Conservation (phyloP, 2,329 filamentous ascomycete genomes). For the Aspergillus pseudoviridinutans region DNA sequence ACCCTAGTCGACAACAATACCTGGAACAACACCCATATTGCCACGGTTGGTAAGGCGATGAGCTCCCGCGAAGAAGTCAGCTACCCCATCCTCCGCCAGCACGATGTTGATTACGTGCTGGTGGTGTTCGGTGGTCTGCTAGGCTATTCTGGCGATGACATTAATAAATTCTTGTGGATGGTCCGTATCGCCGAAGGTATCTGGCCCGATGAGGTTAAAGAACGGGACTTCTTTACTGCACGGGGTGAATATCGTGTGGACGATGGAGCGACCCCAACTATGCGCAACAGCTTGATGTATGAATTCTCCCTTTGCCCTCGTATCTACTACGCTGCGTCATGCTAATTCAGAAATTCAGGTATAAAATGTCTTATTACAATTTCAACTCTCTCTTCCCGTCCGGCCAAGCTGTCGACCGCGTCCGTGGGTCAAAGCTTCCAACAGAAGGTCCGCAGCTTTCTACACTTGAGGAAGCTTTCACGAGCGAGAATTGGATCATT, state of each 20-base stretch:
- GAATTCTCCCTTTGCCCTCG: slow-evolving; percentile 30
- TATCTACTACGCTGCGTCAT: not conserved
- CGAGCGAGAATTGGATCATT: slow-evolving; percentile 99
- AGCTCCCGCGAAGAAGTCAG: slow-evolving; percentile 95
- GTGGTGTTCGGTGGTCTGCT: slow-evolving; percentile 94
- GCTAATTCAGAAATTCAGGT: slow-evolving; percentile 56
- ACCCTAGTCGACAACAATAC: slow-evolving; percentile 99
- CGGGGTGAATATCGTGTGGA: slow-evolving; percentile 95
- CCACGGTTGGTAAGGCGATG: slow-evolving; percentile 98
- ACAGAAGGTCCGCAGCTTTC: slow-evolving; percentile 78
- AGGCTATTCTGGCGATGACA: slow-evolving; percentile 96
- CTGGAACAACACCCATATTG: slow-evolving; percentile 99
- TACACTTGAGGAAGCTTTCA: slow-evolving; percentile 94
- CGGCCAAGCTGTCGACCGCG: slow-evolving; percentile 85
- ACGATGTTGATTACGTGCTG: slow-evolving; percentile 98
- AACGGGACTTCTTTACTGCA: slow-evolving; percentile 90
- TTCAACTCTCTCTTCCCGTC: slow-evolving; percentile 86
- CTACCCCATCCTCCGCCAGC: slow-evolving; percentile 96
- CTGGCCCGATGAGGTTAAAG: slow-evolving; percentile 98
- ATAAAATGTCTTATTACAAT: slow-evolving; percentile 99
- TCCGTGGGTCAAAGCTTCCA: slow-evolving; percentile 77
- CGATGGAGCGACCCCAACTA: slow-evolving; percentile 85
- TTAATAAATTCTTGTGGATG: slow-evolving; percentile 99
- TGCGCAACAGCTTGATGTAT: slow-evolving; percentile 99
- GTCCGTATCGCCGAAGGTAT: slow-evolving; percentile 98